phyloP scores from a whole-genome alignment of 768 basidiomycete genomes.

The Termitomyces bulborhizus region DNA sequence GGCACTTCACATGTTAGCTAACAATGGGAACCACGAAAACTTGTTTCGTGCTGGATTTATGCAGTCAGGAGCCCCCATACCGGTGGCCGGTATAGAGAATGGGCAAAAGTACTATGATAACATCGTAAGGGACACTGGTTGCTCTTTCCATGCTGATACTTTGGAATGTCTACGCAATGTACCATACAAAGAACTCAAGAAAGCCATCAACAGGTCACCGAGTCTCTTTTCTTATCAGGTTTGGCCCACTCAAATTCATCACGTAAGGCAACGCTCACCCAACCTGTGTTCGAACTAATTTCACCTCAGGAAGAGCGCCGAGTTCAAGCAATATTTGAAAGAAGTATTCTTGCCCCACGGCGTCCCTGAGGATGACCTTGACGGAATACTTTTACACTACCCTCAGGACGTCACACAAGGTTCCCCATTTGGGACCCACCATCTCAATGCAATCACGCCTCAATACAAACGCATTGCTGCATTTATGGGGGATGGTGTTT shows the following conservation, averaged over 20 bases:
- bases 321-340: constrained; percentile 22
- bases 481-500: constrained; percentile 42
- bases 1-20: constrained; percentile 41
- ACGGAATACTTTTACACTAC: constrained; percentile 27
- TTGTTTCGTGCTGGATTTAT: constrained; percentile 46
- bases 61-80: constrained; percentile 43
- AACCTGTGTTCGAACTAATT: background rate
- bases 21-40: constrained; percentile 37
- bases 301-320: constrained; percentile 14
- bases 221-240: constrained; percentile 30
- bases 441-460: constrained; percentile 35
- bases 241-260: constrained; percentile 11
- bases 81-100: constrained; percentile 34
- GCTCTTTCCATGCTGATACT: constrained; percentile 32
- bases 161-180: constrained; percentile 37
- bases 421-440: constrained; percentile 47
- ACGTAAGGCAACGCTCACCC: constrained; percentile 26
- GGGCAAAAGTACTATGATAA: constrained; percentile 42
- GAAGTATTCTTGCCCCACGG: constrained; percentile 27
- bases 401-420: constrained; percentile 35
- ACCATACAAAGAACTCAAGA: constrained; percentile 29
- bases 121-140: constrained; percentile 34
- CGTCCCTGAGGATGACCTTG: constrained; percentile 21
- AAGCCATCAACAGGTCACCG: constrained; percentile 36
- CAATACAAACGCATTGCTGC: constrained; percentile 48